A percentile compares a stretch with the other conserved stretches of the same genome.
Evolutionary conservation across 768 basidiomycete species (phyloP).

Genomic region (Lentinula edodes): DNA sequence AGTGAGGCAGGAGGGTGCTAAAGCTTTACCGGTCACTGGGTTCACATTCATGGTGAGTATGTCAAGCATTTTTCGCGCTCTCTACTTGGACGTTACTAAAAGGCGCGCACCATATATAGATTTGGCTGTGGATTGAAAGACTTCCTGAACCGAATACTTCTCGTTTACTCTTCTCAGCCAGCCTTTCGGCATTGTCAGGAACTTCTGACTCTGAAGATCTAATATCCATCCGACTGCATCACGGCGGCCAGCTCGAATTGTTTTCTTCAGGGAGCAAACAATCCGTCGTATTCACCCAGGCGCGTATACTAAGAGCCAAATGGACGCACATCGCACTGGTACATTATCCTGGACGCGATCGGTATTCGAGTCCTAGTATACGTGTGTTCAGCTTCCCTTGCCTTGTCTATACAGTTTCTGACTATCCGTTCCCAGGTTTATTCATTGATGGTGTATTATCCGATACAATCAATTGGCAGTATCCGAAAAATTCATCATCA

Average conservation of each 20-base stretch:
- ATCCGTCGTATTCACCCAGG: constrained; percentile 36
- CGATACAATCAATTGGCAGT: constrained; percentile 58
- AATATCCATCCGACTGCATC: constrained; percentile 42
- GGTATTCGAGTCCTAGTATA: constrained; percentile 45
- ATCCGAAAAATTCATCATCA: constrained; percentile 46
- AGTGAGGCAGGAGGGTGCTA: constrained; percentile 40
- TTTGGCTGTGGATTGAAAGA: constrained; percentile 44
- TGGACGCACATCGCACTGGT: constrained; percentile 75
- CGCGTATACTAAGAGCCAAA: constrained; percentile 44
- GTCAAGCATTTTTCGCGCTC: not conserved
- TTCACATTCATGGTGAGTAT: constrained; percentile 66
- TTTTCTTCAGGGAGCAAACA: constrained; percentile 32
- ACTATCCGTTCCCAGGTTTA: constrained; percentile 40
- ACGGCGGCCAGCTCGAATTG: constrained; percentile 54
- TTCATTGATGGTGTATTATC: constrained; percentile 69
- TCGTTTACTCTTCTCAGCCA: constrained; percentile 33
- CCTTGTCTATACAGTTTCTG: constrained; percentile 1
- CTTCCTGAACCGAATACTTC: constrained; percentile 25
- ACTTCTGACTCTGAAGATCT: constrained; percentile 17
- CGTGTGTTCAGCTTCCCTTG: constrained; percentile 35
- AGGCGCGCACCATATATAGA: constrained; percentile 21
- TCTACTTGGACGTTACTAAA: not conserved
- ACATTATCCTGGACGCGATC: constrained; percentile 49
- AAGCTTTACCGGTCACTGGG: constrained; percentile 53
- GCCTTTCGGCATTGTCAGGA: constrained; percentile 9